Base-by-base conservation (phyloP, 116 monocot species). In the Thalassia testudinum region DNA sequence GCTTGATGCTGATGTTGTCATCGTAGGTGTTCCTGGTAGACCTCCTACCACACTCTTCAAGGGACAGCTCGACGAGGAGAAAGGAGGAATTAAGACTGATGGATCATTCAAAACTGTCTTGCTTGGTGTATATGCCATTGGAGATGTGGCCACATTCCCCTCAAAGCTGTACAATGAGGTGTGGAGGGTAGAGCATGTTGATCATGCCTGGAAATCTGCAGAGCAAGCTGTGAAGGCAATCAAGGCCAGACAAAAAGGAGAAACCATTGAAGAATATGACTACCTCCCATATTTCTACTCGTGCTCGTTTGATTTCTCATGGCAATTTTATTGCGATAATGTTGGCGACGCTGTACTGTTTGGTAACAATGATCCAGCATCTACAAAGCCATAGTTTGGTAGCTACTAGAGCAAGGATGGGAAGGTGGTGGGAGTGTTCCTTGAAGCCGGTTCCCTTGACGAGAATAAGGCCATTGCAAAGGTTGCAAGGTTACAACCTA, bases 271-370 rank as follows among this genome's bases (percentile, higher is more conserved):
- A 25, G 84, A 77, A 50, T 90, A 90, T 22, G 80, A 83, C 59
- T 90, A 58, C n/a, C n/a, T n/a, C n/a, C n/a, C n/a, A n/a, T n/a
- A n/a, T n/a, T n/a, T n/a, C n/a, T n/a, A n/a, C n/a, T 89, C 89
- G 6, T 75, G 84, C 4, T 48, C 80, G 1, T 90, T 90, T 40
- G 77, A 89, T 65, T 62, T 89, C 3, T 77, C 89, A 20, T 89
- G 89, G 89, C 89, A 89, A 56, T 89, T 89, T 62, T 83, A 83
- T 38, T 83, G 83, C 15, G 84, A 90, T 70, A 90, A 80, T 37
- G 67, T 62, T n/a, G 89, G 88, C 0, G 89, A 84, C 0, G 72
- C 76, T 1, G 72, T 90, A 54, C 56, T 90, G 10, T 90, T 90
- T 59, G 89, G 89, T 0, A 75, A 90, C 57, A 70, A 27, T 21